These are phyloP conservation scores for Ogataea pignaliae DNA, from an alignment of 805 yeast genomes.

Conservation along the genomic window DNA sequence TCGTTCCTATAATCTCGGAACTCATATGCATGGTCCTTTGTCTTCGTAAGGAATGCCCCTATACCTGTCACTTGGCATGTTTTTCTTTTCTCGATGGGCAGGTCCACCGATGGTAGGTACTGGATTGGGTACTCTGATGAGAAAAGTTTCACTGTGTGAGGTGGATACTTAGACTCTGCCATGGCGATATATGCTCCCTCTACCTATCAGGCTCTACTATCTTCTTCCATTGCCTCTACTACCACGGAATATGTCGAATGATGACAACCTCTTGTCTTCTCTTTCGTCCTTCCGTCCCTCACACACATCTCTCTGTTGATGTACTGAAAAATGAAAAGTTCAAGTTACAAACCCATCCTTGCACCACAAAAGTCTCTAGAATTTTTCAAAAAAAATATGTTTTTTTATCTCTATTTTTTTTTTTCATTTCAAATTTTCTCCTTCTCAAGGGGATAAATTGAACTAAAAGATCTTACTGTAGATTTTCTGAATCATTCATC, in stretches of 20 bases:
- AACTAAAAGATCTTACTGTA: too few relatives aligned
- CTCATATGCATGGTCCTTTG: constrained; percentile 29
- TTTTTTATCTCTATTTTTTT: background rate
- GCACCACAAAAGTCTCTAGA: too few relatives aligned
- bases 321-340: too few relatives aligned
- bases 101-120: constrained; percentile 45
- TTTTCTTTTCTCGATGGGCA: constrained; percentile 41
- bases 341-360: too few relatives aligned
- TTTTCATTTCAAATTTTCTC: background rate
- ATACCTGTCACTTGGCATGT: constrained; percentile 47
- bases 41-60: constrained; percentile 26
- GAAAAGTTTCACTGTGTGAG: constrained; percentile 45
- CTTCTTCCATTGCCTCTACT: background rate
- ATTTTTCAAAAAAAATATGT: background rate
- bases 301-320: too few relatives aligned
- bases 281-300: background rate
- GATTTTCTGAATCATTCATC: too few relatives aligned
- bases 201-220: background rate
- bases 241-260: background rate
- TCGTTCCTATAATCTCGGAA: constrained; percentile 8
- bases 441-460: background rate
- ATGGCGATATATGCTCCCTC: background rate
- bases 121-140: constrained; percentile 55
- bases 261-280: background rate
- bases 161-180: constrained; percentile 23